A percentile compares a stretch with the other conserved stretches of the same genome.
phyloP scores from a whole-genome alignment of 177 flowering plant species.

The Vitis hybrid region DNA sequence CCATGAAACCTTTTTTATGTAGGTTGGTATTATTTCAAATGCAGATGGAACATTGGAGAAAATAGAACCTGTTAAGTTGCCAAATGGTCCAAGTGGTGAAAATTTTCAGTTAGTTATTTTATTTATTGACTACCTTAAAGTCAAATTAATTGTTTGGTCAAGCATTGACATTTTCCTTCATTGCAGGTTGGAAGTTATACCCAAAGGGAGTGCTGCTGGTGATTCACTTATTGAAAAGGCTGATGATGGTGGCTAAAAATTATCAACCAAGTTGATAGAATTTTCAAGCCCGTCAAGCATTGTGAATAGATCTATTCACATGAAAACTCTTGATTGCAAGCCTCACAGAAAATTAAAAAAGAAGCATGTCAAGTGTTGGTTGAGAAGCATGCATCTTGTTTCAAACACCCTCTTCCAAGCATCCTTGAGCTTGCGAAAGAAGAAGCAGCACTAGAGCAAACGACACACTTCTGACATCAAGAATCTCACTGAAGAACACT shows the following conservation, averaged over 20 bases:
- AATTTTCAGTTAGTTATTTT: constrained; percentile 21
- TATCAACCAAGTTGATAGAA: constrained; percentile 5
- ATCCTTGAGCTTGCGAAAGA: constrained; percentile 44
- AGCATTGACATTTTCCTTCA: neutral
- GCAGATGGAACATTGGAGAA: constrained; percentile 10
- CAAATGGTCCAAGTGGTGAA: constrained; percentile 5
- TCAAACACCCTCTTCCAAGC: constrained; percentile 36
- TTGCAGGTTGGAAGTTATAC: constrained; percentile 21
- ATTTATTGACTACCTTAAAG: neutral
- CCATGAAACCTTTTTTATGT: neutral
- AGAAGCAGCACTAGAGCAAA: constrained; percentile 49
- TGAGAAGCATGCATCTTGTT: constrained; percentile 31
- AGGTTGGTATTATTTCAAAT: constrained; percentile 19
- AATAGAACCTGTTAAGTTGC: constrained; percentile 7
- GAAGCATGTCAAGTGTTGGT: constrained; percentile 45
- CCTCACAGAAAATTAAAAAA: constrained; percentile 29
- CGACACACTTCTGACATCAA: neutral
- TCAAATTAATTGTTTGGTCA: neutral
- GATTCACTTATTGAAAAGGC: constrained; percentile 11
- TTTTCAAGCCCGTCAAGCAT: constrained; percentile 8
- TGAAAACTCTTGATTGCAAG: constrained; percentile 14
- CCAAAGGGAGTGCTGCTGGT: constrained; percentile 12
- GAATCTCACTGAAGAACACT: constrained; percentile 15
- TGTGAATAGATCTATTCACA: constrained; percentile 7
- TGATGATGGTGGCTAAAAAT: constrained; percentile 1